Conservation (phyloP, 2,329 filamentous ascomycete species). For the Cordyceps militaris region DNA sequence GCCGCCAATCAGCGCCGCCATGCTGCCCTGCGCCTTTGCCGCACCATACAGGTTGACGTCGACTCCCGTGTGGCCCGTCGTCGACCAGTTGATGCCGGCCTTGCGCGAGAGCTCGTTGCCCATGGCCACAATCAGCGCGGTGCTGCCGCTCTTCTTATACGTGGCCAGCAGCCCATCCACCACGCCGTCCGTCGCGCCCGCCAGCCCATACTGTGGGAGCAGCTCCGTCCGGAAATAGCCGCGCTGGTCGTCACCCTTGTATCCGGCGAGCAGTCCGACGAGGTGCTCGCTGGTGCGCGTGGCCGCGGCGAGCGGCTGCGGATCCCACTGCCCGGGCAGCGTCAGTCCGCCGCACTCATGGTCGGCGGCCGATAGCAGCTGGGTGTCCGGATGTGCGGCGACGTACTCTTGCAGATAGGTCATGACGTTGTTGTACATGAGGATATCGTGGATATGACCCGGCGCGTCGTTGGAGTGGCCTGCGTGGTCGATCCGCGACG, state of each 20-base stretch:
- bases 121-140: conserved; percentile 13
- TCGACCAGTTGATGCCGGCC: conserved; percentile 19
- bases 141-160: conserved; percentile 11
- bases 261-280: conserved; percentile 8
- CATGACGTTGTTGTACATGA: conserved; percentile 22
- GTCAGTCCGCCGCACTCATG: conserved; percentile 22
- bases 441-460: conserved; percentile 19
- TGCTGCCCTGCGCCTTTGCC: conserved; percentile 9
- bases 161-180: conserved; percentile 12
- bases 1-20: conserved; percentile 15
- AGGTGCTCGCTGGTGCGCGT: conserved; percentile 17
- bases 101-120: conserved; percentile 13
- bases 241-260: conserved; percentile 16
- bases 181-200: conserved; percentile 13
- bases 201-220: conserved; percentile 17
- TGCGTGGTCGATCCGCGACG: conserved; percentile 21
- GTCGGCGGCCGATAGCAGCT: conserved; percentile 21
- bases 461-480: conserved; percentile 20
- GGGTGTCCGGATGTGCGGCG: conserved; percentile 18
- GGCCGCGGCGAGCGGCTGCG: conserved; percentile 14
- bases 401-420: conserved; percentile 18
- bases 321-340: conserved; percentile 17
- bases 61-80: conserved; percentile 18
- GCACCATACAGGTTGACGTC: conserved; percentile 20
- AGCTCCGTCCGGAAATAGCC: conserved; percentile 14